These are phyloP conservation scores for Sporothrix brunneoviolacea DNA, from an alignment of 2,329 filamentous ascomycete genomes.

Conservation along the genomic window DNA sequence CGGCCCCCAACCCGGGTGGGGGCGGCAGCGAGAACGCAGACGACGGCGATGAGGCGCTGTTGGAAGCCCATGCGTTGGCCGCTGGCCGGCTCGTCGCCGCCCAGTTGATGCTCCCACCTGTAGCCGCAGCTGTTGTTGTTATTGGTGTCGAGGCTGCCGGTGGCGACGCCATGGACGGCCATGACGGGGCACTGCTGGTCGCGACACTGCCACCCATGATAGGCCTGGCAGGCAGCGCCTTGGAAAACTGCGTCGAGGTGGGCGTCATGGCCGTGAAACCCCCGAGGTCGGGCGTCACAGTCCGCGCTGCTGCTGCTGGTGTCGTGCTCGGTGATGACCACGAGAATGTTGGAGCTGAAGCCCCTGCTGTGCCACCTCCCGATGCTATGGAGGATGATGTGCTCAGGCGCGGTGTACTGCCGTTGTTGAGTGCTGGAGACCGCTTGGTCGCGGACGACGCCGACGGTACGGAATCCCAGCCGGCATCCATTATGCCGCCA, in stretches of 20 bases:
- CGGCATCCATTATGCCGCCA: slow-evolving; percentile 15
- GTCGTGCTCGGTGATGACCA: slow-evolving; percentile 54
- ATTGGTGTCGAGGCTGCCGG: slow-evolving; percentile 16
- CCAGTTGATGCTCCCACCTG: slow-evolving; percentile 43
- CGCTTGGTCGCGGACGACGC: background rate
- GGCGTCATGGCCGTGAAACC: slow-evolving; percentile 51
- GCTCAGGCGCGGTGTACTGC: slow-evolving; percentile 10
- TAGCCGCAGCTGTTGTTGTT: background rate
- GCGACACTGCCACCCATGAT: slow-evolving; percentile 11
- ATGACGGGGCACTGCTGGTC: background rate
- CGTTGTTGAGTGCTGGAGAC: slow-evolving; percentile 4
- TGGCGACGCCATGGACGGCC: slow-evolving; percentile 38
- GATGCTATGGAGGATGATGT: slow-evolving; percentile 25
- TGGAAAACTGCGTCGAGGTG: slow-evolving; percentile 55
- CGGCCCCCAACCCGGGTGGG: slow-evolving; percentile 35
- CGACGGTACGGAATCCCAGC: slow-evolving; percentile 8
- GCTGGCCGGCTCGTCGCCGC: slow-evolving; percentile 32
- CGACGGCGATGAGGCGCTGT: slow-evolving; percentile 19
- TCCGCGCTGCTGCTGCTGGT: slow-evolving; percentile 31
- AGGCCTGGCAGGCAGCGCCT: slow-evolving; percentile 46
- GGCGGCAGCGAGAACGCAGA: slow-evolving; percentile 54
- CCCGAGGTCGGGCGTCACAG: slow-evolving; percentile 52
- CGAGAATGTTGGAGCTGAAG: slow-evolving; percentile 48
- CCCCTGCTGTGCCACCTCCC: background rate
- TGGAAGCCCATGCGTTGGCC: slow-evolving; percentile 40